Base-by-base conservation (phyloP, 176 grass and related monocot species). In the Avena eriantha region DNA sequence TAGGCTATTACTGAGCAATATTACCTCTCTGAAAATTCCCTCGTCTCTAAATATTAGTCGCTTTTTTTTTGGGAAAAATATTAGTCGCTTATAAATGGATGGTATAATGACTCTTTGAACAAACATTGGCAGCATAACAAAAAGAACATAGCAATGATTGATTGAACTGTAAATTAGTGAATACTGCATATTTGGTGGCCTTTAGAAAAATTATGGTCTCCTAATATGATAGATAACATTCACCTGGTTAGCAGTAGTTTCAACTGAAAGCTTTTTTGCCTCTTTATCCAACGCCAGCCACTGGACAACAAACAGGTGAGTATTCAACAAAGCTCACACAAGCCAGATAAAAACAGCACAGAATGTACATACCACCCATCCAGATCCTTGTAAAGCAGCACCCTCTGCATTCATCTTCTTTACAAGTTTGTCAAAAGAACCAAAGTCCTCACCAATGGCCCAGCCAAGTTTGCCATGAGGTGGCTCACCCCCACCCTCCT, bases 221-320 rank as follows among this genome's bases (percentile, higher is more conserved):
- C 22, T 63, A 23, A 35, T 82, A 70, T 69, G 73, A 69, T 58
- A 33, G 77, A 79, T 39, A 86, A 82, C 31, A 63, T 85, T 85
- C 85, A 99, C 97, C 90, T 99, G 97, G 87, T 99, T 99, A 83
- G 90, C 89, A 81, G 94, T 99, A 66, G 97, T 99, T 90, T 99
- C 92, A 88, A 99, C 97, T 56, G 77, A 90, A 73, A 99, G 92
- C 82, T 78, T 99, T 81, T 99, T 99, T 63, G 84, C 81, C 55
- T 91, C 94, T 88, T 94, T 94, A 90, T 99, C 97, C 82, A 99
- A 88, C 72, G 94, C 90, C 26, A 99, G 83, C 97, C 97, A 99
- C 97, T 99, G 88, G 72, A 67, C 10, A 69, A 88, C 35, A 59
- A 83, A 47, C 47, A 84, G 22, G 23, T 22, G 22, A 77, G 59